Evolutionary conservation across 1,284 basidiomycete genomes (phyloP), one percentile per base, ranked within the genome.

Genomic region (Puccinia coronata): DNA sequence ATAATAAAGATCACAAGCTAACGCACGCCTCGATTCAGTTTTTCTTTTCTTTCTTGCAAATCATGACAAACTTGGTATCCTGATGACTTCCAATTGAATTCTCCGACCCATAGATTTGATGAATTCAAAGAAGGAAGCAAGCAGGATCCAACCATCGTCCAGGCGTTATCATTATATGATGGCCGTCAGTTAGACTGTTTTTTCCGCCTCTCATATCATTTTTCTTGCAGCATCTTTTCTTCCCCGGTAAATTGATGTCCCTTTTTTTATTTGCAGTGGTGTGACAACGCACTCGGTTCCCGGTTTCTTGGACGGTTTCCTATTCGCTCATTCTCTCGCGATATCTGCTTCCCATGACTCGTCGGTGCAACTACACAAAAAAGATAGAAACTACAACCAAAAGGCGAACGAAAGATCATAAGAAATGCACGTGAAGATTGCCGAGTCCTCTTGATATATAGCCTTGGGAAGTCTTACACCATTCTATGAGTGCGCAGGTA

Each of bases 121-220:
- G 95, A 98, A 87, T 98, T 98, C 86, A 94, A 95, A 61, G 94
- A 98, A 86, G 96, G 96, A 63, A 94, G 92, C 86, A 98, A 97
- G 87, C 94, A 96, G 87, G 95, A 98, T 87, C 96, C 96, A 51
- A 98, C 96, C 31, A 98, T 98, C 86, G 95, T 98, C 31, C 94
- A 97, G 91, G 95, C 92, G 82, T 82, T 81, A 4, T 83, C 82
- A 18, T 51, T 83, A 28, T 79, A 79, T 57, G 76, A 79, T 47
- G 76, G 76, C n/a, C 36, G 76, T 79, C 31, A 39, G 76, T 79
- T 59, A 12, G 36, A 69, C 18, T 5, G 18, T 69, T 69, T 25
- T 23, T 70, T 43, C 43, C 18, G 41, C 63, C 23, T n/a, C n/a
- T n/a, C n/a, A n/a, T n/a, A n/a, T n/a, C n/a, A n/a, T 23, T 70